Conservation (phyloP, 768 basidiomycete species). For the Tylopilus sp. region DNA sequence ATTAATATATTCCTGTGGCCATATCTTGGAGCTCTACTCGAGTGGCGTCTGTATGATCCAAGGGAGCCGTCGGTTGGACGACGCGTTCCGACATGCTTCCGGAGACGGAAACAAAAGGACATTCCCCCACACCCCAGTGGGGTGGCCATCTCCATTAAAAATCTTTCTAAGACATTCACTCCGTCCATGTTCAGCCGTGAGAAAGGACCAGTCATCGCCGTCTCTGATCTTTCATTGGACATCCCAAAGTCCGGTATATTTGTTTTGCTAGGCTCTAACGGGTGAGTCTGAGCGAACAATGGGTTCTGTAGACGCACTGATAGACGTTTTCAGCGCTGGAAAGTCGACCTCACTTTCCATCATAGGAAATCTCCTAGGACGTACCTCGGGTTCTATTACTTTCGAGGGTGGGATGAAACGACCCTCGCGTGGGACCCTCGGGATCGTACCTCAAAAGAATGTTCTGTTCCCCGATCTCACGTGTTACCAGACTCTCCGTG, state of each 20-base stretch:
- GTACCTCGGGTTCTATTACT: constrained; percentile 54
- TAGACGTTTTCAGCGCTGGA: constrained; percentile 52
- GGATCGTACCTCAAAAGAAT: constrained; percentile 82
- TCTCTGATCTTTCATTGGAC: constrained; percentile 62
- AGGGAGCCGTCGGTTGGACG: constrained; percentile 33
- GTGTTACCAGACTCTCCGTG: constrained; percentile 66
- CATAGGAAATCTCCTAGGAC: constrained; percentile 58
- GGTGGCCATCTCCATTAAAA: constrained; percentile 58
- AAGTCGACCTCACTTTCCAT: constrained; percentile 73
- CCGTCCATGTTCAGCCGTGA: constrained; percentile 45
- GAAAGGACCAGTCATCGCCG: constrained; percentile 54
- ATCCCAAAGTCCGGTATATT: constrained; percentile 75
- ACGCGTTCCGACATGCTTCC: constrained; percentile 25
- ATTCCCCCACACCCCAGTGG: constrained; percentile 34
- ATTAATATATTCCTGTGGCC: constrained; percentile 76
- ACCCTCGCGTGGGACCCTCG: constrained; percentile 63
- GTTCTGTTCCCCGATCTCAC: constrained; percentile 75
- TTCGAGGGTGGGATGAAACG: constrained; percentile 50
- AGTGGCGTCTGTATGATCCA: constrained; percentile 61
- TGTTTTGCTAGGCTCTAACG: constrained; percentile 72
- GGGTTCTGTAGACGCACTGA: background rate
- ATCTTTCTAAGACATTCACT: constrained; percentile 57
- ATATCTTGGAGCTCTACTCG: constrained; percentile 55
- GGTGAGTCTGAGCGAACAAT: constrained; percentile 33
- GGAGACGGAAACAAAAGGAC: constrained; percentile 6